phyloP scores from a whole-genome alignment of 139 green algal species.

The Chlorella sp. region DNA sequence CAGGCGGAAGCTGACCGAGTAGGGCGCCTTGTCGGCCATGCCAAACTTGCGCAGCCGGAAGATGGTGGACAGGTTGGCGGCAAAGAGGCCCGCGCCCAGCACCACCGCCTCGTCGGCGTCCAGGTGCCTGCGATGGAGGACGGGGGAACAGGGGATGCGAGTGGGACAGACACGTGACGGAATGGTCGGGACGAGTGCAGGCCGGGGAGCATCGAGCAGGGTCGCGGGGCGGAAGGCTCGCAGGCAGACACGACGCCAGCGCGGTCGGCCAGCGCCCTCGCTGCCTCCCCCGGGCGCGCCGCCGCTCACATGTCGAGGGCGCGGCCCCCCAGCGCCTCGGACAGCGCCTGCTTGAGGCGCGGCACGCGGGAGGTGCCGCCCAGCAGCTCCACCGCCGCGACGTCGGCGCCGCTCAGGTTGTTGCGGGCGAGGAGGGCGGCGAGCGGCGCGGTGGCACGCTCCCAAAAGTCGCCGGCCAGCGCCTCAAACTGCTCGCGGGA shows the following conservation, averaged over 20 bases:
- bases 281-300: not conserved
- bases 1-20: slow-evolving; percentile 65
- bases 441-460: slow-evolving; percentile 58
- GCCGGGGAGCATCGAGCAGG: too few species aligned
- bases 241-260: too few species aligned
- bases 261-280: not conserved
- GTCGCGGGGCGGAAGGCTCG: too few species aligned
- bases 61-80: slow-evolving; percentile 93
- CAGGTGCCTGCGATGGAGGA: slow-evolving; percentile 75
- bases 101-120: slow-evolving; percentile 96
- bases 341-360: slow-evolving; percentile 73
- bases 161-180: not conserved
- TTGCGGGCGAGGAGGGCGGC: slow-evolving; percentile 72
- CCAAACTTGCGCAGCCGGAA: slow-evolving; percentile 98
- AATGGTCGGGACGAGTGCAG: not conserved
- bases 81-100: slow-evolving; percentile 89
- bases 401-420: slow-evolving; percentile 63
- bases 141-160: not conserved
- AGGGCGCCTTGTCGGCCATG: slow-evolving; percentile 77
- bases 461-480: slow-evolving; percentile 78
- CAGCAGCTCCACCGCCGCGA: slow-evolving; percentile 85
- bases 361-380: slow-evolving; percentile 89
- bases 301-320: slow-evolving; percentile 61
- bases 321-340: slow-evolving; percentile 69
- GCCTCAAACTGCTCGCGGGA: slow-evolving; percentile 79